These are phyloP conservation scores for Paramyrothecium sp. DNA, from an alignment of 2,329 filamentous ascomycete genomes.

Conservation along the genomic window DNA sequence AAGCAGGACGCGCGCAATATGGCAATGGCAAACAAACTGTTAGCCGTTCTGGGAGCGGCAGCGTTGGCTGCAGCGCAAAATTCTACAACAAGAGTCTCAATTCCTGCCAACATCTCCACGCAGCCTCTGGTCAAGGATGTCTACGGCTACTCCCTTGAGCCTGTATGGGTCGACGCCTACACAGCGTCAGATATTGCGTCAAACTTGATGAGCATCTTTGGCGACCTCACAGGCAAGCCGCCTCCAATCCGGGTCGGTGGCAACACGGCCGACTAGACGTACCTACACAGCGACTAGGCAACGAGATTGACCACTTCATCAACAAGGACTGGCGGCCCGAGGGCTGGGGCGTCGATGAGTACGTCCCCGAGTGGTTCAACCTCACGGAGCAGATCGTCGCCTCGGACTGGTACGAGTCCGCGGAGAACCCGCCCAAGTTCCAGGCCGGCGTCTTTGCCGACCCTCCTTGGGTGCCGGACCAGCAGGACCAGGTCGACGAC, in stretches of 20 bases:
- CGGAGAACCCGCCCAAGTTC: background rate
- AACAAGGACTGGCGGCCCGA: background rate
- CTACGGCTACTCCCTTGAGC: conserved; percentile 1
- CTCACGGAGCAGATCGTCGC: background rate
- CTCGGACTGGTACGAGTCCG: background rate
- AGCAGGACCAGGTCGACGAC: background rate
- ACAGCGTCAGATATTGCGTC: background rate
- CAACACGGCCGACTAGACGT: background rate
- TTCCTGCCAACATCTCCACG: background rate
- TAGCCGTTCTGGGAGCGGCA: background rate
- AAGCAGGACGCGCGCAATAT: background rate
- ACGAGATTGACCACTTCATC: conserved; percentile 1
- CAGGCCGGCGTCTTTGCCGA: background rate
- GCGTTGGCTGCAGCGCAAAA: background rate
- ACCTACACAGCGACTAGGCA: background rate
- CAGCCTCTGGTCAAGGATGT: background rate
- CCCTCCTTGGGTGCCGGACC: background rate
- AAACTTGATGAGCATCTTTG: background rate
- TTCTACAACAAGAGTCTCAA: background rate
- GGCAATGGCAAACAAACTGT: background rate
- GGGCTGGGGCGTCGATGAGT: background rate
- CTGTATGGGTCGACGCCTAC: background rate
- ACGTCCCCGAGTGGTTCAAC: background rate
- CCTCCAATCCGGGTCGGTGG: background rate
- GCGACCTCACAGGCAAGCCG: background rate